These are phyloP conservation scores for Tetradesmus obliquus DNA, from an alignment of 139 green algal genomes.

Conservation along the genomic window DNA sequence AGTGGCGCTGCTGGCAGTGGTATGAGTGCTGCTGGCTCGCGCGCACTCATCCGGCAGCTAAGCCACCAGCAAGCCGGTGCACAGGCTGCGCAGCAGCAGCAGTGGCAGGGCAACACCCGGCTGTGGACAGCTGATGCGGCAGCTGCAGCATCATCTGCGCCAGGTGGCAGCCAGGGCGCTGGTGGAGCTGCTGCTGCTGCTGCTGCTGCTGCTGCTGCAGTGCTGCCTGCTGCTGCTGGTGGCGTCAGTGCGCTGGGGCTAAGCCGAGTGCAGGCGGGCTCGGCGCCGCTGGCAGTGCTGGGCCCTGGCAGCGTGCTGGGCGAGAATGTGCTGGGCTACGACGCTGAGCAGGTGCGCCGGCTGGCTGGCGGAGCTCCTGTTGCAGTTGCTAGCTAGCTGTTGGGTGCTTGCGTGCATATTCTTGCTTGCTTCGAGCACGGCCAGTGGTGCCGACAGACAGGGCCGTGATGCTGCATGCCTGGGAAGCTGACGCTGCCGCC, in stretches of 20 bases:
- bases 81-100: not conserved
- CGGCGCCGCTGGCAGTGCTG: constrained; percentile 26
- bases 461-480: not conserved
- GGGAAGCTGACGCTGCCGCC: not conserved
- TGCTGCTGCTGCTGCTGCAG: constrained; percentile 7
- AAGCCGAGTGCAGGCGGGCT: not conserved
- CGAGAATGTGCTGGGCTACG: constrained; percentile 42
- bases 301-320: constrained; percentile 32
- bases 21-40: not conserved
- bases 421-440: not conserved
- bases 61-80: not conserved
- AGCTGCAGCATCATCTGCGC: not conserved
- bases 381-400: no score
- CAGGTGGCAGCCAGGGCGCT: not conserved
- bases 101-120: not conserved
- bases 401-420: no score
- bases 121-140: not conserved
- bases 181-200: not conserved
- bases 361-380: no score
- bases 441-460: not conserved
- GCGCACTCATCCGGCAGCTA: not conserved
- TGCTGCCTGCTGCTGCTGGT: not conserved
- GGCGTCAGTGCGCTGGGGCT: not conserved
- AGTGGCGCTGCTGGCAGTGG: not conserved
- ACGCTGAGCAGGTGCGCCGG: constrained; percentile 16